These are phyloP conservation scores for Mycena polygramma DNA, from an alignment of 768 basidiomycete species.

Conservation along the genomic window DNA sequence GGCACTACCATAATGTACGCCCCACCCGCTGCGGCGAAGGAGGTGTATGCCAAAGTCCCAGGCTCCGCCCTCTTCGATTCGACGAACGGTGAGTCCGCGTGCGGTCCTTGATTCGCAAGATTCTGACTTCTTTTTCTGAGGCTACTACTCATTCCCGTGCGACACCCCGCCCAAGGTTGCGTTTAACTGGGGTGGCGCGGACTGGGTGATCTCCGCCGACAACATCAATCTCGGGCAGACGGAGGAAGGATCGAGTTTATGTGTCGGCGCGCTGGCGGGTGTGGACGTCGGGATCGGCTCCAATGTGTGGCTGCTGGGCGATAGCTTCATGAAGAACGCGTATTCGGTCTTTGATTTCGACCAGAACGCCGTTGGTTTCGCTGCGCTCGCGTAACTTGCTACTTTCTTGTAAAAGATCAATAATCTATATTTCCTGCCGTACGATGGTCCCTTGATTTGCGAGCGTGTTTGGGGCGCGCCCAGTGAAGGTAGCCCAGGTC, in stretches of 20 bases:
- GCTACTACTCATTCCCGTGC: slow-evolving; percentile 40
- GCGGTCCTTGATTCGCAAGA: neutral
- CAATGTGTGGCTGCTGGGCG: slow-evolving; percentile 51
- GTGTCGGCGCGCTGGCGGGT: slow-evolving; percentile 67
- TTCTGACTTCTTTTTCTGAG: neutral
- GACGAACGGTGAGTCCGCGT: slow-evolving; percentile 13
- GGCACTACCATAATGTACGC: slow-evolving; percentile 55
- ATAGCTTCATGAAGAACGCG: slow-evolving; percentile 56
- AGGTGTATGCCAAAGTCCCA: slow-evolving; percentile 19
- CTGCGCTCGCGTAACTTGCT: slow-evolving; percentile 35
- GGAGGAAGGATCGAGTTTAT: slow-evolving; percentile 56
- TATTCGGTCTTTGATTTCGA: slow-evolving; percentile 58
- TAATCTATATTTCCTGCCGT: neutral
- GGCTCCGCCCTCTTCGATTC: slow-evolving; percentile 23
- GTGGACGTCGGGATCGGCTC: slow-evolving; percentile 47
- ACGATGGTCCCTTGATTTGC: neutral
- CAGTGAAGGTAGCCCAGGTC: slow-evolving; percentile 18
- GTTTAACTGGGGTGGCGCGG: slow-evolving; percentile 53
- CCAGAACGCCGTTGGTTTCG: slow-evolving; percentile 53
- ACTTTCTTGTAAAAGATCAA: neutral
- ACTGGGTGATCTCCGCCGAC: slow-evolving; percentile 58
- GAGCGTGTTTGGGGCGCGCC: neutral
- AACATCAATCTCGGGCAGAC: slow-evolving; percentile 54
- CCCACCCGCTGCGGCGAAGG: slow-evolving; percentile 4
- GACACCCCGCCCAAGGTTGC: slow-evolving; percentile 41